Evolutionary conservation across 2,329 filamentous ascomycete genomes (phyloP), one percentile per base, ranked within the genome.

Genomic region (Fusarium sp.): DNA sequence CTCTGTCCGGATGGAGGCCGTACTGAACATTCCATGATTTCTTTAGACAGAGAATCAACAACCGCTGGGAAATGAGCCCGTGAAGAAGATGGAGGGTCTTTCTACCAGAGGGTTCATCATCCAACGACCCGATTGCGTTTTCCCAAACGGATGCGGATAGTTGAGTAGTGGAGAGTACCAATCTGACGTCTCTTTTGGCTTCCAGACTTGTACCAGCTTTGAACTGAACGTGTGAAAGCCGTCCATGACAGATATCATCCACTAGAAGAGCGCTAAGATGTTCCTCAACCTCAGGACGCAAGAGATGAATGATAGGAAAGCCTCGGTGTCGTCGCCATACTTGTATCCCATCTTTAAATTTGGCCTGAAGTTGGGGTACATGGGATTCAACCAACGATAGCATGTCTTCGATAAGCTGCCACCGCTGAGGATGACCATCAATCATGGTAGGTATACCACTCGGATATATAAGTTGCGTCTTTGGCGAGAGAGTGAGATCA

Each of bases 21-120:
- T 90, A 94, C 33, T 87, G 82, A 0, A 94, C 90, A 11, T 90
- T 89, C 86, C 86, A 92, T 3, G 88, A 79, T 73, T 91, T 92
- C 51, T 86, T 86, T 0, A 92, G 72, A 4, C 82, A 85, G 7
- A 89, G 83, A 0, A 87, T 69, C 0, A 93, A 73, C 1, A 94
- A 85, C 0, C 85, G 79, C 48, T 89, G 83, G 0, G 86, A 81
- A 0, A 94, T 74, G 0, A 93, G 78, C 0, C 91, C 91, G 0
- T 91, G 86, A 0, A 93, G 74, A 0, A 92, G 80, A 7, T 88
- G 82, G 0, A 91, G 58, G 3, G 7, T 39, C 28, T 73, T 73
- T 5, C 26, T 17, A 1, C 53, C 34, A 38, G 76, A 79, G 3
- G 85, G 74, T 5, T 84, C 81, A 2, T 77, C 67, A 1, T 76